These are phyloP conservation scores for Fusarium pseudoanthophilum DNA, from an alignment of 2,329 filamentous ascomycete species.

Conservation along the genomic window DNA sequence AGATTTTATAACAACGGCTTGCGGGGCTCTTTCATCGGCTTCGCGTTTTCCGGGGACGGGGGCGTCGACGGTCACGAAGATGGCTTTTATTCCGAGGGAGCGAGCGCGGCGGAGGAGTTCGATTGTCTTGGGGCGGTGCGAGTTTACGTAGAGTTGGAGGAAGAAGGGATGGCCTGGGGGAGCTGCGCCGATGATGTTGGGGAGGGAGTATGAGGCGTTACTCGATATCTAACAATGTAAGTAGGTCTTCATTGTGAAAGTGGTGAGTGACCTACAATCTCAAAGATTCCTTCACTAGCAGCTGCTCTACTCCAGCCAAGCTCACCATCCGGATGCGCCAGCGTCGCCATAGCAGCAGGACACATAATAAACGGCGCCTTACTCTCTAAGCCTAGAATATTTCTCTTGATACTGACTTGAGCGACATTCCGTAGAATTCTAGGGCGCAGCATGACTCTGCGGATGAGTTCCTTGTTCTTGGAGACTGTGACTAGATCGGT, in stretches of 20 bases:
- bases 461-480: slow-evolving; percentile 65
- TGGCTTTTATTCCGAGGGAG: slow-evolving; percentile 60
- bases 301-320: slow-evolving; percentile 45
- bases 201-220: slow-evolving; percentile 43
- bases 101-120: slow-evolving; percentile 54
- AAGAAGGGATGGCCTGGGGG: slow-evolving; percentile 40
- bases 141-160: slow-evolving; percentile 64
- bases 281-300: slow-evolving; percentile 43
- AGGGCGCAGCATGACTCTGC: slow-evolving; percentile 68
- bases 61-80: slow-evolving; percentile 65
- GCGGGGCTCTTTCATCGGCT: slow-evolving; percentile 63
- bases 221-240: slow-evolving; percentile 36
- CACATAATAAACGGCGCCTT: slow-evolving; percentile 70
- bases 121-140: slow-evolving; percentile 59
- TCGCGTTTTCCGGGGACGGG: slow-evolving; percentile 67
- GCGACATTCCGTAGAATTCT: slow-evolving; percentile 67
- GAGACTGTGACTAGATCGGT: slow-evolving; percentile 68
- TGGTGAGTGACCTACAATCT: slow-evolving; percentile 29
- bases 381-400: slow-evolving; percentile 63
- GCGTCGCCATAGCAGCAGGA: slow-evolving; percentile 71
- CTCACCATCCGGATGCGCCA: slow-evolving; percentile 74
- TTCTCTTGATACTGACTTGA: slow-evolving; percentile 59
- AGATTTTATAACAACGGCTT: slow-evolving; percentile 54
- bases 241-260: too few relatives aligned
- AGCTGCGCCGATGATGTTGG: slow-evolving; percentile 41